Evolutionary conservation across 441 rosid species (phyloP), one percentile per base, ranked within the genome.

Genomic region (Eutrema salsugineum): DNA sequence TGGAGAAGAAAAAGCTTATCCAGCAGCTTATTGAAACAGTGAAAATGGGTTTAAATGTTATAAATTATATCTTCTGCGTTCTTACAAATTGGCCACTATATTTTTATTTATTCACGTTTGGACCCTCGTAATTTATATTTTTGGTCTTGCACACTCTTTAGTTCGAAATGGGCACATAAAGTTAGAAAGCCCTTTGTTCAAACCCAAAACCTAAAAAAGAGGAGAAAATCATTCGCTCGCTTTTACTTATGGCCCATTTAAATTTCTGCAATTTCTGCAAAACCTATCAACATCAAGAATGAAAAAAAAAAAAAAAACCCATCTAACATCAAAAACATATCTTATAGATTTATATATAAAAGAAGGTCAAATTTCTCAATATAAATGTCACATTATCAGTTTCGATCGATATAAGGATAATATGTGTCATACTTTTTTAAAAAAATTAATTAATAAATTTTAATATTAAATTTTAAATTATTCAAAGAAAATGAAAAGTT

Each of bases 1-100:
- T 35, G 30, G 66, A 47, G 75, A 54, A 75, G 20, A 28, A 28
- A 5, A 30, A 6, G 71, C 79, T 76, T 68, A 75, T 76, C 79
- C 79, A 66, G 60, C 50, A 50, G 11, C 1, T 40, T 47, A 33
- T 12, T 17, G 32, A 27, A 17, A 39, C 5, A 16, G 2, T 22
- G 9, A n/a, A 6, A 16, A 1, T 22, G 9, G 2, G 11, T 54
- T 40, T 9, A 16, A 56, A 15, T 6, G 42, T 47, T 30, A 12
- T 36, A 5, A 5, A 8, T 17, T 17, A 35, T 15, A 16, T 51
- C 0, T 55, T 0, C 20, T 4, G 15, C 15, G 0, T 36, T 12
- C 11, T 43, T 72, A 72, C 53, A 38, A 28, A 35, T 64, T 64
- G 11, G 44, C 53, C 71, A 39, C 60, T 2, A 28, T 27, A 47